Conservation (phyloP, 2,329 filamentous ascomycete genomes). For the Aspergillus versicolor region DNA sequence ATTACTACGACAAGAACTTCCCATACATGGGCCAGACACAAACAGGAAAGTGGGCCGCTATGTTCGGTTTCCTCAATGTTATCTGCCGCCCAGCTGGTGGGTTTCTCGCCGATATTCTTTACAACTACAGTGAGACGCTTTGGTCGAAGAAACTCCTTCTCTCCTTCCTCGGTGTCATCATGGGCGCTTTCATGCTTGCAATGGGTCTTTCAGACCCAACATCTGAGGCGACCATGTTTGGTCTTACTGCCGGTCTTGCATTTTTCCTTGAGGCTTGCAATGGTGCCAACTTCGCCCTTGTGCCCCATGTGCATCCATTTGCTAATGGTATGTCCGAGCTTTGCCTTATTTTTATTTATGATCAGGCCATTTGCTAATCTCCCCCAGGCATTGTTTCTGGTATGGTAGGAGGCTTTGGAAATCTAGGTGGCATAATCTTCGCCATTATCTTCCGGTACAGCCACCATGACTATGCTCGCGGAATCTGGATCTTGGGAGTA, state of each 20-base stretch:
- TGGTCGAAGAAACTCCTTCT: slow-evolving; percentile 67
- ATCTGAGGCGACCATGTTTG: slow-evolving; percentile 65
- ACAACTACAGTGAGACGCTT: slow-evolving; percentile 50
- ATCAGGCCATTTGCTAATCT: neutral
- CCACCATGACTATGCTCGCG: slow-evolving; percentile 65
- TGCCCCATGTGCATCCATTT: slow-evolving; percentile 80
- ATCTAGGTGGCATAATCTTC: slow-evolving; percentile 82
- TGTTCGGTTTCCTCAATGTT: slow-evolving; percentile 56
- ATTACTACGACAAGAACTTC: slow-evolving; percentile 60
- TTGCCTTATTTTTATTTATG: slow-evolving; percentile 1
- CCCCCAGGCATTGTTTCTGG: slow-evolving; percentile 63
- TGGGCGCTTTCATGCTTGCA: slow-evolving; percentile 60
- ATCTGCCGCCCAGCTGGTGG: slow-evolving; percentile 50
- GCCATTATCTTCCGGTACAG: slow-evolving; percentile 79
- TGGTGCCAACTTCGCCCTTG: slow-evolving; percentile 80
- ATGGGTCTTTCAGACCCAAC: slow-evolving; percentile 66
- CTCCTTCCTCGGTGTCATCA: slow-evolving; percentile 55
- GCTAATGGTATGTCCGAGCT: slow-evolving; percentile 64
- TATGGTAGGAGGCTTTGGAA: slow-evolving; percentile 75
- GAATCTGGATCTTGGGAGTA: slow-evolving; percentile 79
- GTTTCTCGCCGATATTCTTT: slow-evolving; percentile 57
- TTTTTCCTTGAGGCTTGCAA: slow-evolving; percentile 84
- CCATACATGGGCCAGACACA: slow-evolving; percentile 54
- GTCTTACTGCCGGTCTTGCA: slow-evolving; percentile 72
- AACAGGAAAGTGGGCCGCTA: slow-evolving; percentile 56